Evolutionary conservation across 495 filamentous ascomycete genomes (phyloP), one percentile per base, ranked within the genome.

Genomic region (Tuber borchii): DNA sequence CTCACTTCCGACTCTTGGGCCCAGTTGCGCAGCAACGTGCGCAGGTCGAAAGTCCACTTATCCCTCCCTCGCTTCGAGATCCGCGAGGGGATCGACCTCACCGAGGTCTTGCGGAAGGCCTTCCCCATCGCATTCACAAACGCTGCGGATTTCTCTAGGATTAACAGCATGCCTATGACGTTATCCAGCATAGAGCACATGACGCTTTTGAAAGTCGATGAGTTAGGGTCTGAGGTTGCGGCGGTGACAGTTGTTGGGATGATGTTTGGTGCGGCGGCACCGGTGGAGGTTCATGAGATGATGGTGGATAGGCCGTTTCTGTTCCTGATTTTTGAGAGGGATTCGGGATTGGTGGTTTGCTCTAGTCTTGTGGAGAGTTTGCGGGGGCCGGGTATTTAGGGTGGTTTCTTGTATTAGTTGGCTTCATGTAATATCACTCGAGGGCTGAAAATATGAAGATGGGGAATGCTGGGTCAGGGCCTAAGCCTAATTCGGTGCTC

Each of bases 221-320:
- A 72, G 71, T 19, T 42, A 22, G 71, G 71, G 71, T 44, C 71
- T 16, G 71, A 72, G 71, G 71, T 72, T 72, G 71, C 71, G 22
- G 71, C 71, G 34, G 40, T 22, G 39, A 72, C 71, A 42, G 42
- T 72, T 7, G 39, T 42, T 5, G 10, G 42, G 17, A 17, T 19
- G 22, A n/a, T 22, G 20, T 42, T 72, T 31, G 42, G n/a, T 2
- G 39, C 42, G 22, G 39, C 37, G 37, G 5, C 3, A 40, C 17
- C 26, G 42, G 34, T 8, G 70, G 16, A 31, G 70, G 37, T 71
- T 42, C 34, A 43, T 17, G 71, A 40, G 71, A 46, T 72, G 71
- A 9, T 46, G 20, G 45, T 43, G 71, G 71, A 72, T 46, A 72
- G 71, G 39, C 71, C 71, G 42, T 72, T 72, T 45, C n/a, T 72